Evolutionary conservation across 345 rosid species (phyloP).

Genomic region (Ceriops tagal): DNA sequence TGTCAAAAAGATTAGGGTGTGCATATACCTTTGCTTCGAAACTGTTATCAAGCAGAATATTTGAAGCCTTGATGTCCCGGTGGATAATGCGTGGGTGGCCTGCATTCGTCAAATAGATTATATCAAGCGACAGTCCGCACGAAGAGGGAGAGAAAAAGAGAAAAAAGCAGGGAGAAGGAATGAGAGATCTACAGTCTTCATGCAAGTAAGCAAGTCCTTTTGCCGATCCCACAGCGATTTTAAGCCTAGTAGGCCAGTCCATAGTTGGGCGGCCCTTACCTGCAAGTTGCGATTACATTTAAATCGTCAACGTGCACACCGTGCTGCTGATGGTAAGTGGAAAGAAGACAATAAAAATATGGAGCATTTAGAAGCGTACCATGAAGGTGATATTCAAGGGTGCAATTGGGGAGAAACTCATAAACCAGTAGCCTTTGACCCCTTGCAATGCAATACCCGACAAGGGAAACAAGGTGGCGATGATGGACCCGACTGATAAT

Average conservation of each 20-base stretch:
- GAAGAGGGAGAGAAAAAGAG: not conserved
- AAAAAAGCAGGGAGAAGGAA: not conserved
- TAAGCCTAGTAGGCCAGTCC: conserved; percentile 71
- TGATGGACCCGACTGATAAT: conserved; percentile 90
- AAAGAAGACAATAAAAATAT: not conserved
- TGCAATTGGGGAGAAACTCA: conserved; percentile 68
- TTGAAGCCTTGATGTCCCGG: conserved; percentile 82
- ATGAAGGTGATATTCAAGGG: conserved; percentile 68
- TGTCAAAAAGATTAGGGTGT: not conserved
- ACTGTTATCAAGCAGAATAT: conserved; percentile 69
- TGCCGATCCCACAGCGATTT: conserved; percentile 82
- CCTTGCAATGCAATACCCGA: conserved; percentile 62
- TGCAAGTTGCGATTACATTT: conserved; percentile 14
- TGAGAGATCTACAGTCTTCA: conserved; percentile 67
- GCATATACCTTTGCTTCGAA: conserved; percentile 64
- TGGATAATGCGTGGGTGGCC: conserved; percentile 92
- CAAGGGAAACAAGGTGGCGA: conserved; percentile 86
- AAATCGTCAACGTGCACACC: not conserved
- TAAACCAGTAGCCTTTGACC: conserved; percentile 58
- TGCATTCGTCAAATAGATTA: conserved; percentile 15
- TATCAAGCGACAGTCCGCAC: not conserved
- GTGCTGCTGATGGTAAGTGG: too few relatives aligned
- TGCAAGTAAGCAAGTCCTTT: conserved; percentile 91
- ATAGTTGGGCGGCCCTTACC: conserved; percentile 57
- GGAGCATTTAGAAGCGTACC: conserved; percentile 32